phyloP scores from a whole-genome alignment of 768 basidiomycete genomes.

The Daedaleopsis sinensis region DNA sequence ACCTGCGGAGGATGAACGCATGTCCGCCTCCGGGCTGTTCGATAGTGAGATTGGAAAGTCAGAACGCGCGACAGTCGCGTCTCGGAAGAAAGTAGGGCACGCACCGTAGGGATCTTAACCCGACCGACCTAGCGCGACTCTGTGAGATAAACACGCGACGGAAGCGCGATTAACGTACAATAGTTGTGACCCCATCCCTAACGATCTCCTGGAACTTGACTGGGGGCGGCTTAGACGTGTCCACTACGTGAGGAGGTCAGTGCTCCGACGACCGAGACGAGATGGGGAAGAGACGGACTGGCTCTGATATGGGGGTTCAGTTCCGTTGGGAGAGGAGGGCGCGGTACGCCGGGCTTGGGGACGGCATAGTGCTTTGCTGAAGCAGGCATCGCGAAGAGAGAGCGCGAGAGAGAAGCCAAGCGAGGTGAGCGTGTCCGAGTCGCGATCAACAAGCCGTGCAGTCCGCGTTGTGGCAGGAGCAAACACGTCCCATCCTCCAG shows the following conservation, averaged over 20 bases:
- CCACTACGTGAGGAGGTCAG: constrained; percentile 37
- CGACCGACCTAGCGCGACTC: constrained; percentile 68
- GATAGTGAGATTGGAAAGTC: constrained; percentile 24
- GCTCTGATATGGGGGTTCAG: constrained; percentile 30
- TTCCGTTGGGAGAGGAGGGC: constrained; percentile 24
- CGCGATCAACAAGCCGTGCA: constrained; percentile 19
- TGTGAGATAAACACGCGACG: constrained; percentile 19
- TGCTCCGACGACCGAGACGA: constrained; percentile 40
- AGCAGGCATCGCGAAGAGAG: constrained; percentile 18
- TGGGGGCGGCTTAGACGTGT: constrained; percentile 53
- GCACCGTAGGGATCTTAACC: constrained; percentile 87
- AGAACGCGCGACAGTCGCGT: constrained; percentile 10
- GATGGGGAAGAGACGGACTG: constrained; percentile 26
- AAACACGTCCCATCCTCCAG: background rate
- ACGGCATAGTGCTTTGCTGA: constrained; percentile 19
- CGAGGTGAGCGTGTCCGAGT: constrained; percentile 17
- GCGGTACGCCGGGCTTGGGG: constrained; percentile 17
- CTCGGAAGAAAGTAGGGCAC: constrained; percentile 27
- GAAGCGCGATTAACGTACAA: constrained; percentile 49
- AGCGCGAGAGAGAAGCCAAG: constrained; percentile 7
- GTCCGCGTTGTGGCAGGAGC: constrained; percentile 19
- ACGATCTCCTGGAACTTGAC: constrained; percentile 94
- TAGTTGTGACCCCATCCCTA: constrained; percentile 84
- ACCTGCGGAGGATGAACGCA: constrained; percentile 92
- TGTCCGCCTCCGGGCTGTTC: constrained; percentile 65